Evolutionary conservation across 2,329 filamentous ascomycete species (phyloP).

Genomic region (Cercospora zeina): DNA sequence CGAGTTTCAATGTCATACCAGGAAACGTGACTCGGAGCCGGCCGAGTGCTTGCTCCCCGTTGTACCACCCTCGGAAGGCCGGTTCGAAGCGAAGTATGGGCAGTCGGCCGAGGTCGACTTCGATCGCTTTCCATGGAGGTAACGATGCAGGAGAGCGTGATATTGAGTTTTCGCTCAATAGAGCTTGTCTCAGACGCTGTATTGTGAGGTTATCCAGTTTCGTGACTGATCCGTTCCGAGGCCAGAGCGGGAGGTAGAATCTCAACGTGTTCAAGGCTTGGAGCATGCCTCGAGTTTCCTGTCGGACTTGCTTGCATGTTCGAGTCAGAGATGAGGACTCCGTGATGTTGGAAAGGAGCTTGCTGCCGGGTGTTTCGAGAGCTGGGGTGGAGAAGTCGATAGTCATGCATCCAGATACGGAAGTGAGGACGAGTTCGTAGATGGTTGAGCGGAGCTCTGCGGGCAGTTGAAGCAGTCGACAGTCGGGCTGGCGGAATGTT

Average conservation of each 20-base stretch:
- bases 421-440: conserved; percentile 1
- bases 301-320: conserved; percentile 10
- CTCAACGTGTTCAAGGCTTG: neutral
- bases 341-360: neutral
- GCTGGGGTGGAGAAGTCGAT: conserved; percentile 1
- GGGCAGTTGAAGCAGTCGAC: conserved; percentile 3
- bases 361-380: neutral
- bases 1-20: neutral
- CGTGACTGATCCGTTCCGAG: neutral
- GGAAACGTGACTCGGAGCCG: neutral
- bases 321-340: neutral
- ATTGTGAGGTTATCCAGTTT: neutral
- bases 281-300: neutral
- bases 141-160: neutral
- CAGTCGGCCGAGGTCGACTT: conserved; percentile 3
- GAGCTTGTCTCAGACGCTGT: neutral
- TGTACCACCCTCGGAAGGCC: conserved; percentile 7
- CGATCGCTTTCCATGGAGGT: neutral
- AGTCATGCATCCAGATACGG: neutral
- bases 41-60: conserved; percentile 5
- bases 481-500: neutral
- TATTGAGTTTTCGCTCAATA: neutral
- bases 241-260: conserved; percentile 8
- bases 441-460: conserved; percentile 4
- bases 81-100: conserved; percentile 3